Conservation (phyloP, 169 alveolate genomes). For the Plasmodium adleri region DNA sequence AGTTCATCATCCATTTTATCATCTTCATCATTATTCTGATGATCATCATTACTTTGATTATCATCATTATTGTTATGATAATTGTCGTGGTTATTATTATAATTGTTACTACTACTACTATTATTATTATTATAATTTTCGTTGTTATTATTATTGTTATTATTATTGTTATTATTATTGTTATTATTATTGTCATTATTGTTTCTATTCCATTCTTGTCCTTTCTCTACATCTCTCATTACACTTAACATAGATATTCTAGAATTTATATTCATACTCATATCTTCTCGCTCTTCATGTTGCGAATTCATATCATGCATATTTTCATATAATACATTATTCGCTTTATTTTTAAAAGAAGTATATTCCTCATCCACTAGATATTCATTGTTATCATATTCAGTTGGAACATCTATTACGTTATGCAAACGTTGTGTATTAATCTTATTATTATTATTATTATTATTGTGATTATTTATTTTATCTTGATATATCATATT, state of each 20-base stretch:
- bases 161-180: background rate
- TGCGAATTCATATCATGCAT: background rate
- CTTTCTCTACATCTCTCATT: background rate
- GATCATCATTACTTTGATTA: background rate
- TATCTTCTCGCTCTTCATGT: background rate
- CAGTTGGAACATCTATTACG: too few species aligned
- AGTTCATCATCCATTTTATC: conserved; percentile 2
- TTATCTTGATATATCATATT: too few species aligned
- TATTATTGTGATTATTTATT: too few species aligned
- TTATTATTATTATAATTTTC: background rate
- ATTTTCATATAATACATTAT: too few species aligned
- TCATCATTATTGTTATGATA: background rate
- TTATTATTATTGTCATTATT: background rate
- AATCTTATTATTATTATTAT: too few species aligned
- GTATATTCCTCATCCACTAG: too few species aligned
- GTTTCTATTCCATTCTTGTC: background rate
- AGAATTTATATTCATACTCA: background rate
- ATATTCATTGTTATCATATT: too few species aligned
- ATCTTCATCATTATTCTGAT: conserved; percentile 1
- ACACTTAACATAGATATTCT: background rate
- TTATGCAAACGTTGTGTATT: too few species aligned
- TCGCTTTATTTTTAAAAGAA: too few species aligned
- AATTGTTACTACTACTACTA: background rate
- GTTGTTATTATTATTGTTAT: background rate
- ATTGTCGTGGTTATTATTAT: background rate